Base-by-base conservation (phyloP, 23 red algal species). In the Gracilaria caudata region DNA sequence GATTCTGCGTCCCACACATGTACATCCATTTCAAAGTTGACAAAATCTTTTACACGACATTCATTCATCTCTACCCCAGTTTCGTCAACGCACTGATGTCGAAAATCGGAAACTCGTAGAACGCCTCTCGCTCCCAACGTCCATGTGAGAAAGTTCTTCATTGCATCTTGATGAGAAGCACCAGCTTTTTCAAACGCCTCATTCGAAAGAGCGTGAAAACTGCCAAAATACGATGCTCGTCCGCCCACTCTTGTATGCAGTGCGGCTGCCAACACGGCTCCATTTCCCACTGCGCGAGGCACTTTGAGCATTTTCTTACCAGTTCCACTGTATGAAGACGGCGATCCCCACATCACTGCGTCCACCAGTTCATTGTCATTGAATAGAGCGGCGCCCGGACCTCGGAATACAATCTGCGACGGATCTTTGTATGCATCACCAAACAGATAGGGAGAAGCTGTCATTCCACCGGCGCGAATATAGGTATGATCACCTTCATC, bases 361-460 rank as follows among this genome's bases (percentile, higher is more conserved):
- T 83, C 68, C 45, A 98, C 88, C 26, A 94, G 77, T 71, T 98
- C 95, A 68, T 93, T 98, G 77, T 93, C 86, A 13, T 32, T 46
- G 77, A 88, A 85, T 33, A 98, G 35, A 23, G 79, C 89, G 23
- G 92, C 92, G 46, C 89, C 95, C 1, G 87, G 78, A 21, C 95
- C 95, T n/a, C 33, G 34, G 73, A 93, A 98, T 30, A 79, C 73
- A 33, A 98, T 64, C 30, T 64, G 44, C 25, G 65, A 30, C n/a
- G 60, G 60, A 13, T 57, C 54, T 34, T 47, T 47, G 23, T 25
- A 12, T 13, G 20, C 43, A 20, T 73, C 81, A 4, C 59, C 86
- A 26, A 91, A 81, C 11, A 86, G 51, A 45, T 44, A 47, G 36
- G 53, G 39, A 38, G 95, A 76, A 1, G 85, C 14, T 10, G 58